Conservation (phyloP, 2,329 filamentous ascomycete genomes). For the Paramyrothecium roridum region DNA sequence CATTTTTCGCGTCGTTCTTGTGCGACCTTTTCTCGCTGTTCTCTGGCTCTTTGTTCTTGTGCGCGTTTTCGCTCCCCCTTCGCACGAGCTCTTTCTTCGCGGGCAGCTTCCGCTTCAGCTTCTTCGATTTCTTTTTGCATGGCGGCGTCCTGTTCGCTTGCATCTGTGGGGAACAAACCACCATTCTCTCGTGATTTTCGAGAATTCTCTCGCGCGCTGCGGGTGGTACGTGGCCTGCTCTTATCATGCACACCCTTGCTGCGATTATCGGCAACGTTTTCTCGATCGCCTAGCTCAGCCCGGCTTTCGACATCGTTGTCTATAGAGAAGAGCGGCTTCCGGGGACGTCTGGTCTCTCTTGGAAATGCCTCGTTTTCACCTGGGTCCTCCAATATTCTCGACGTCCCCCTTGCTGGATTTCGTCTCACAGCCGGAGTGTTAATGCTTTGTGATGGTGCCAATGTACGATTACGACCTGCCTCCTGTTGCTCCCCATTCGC, state of each 20-base stretch:
- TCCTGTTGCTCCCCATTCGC: no score
- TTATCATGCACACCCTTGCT: neutral
- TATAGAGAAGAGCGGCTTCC: neutral
- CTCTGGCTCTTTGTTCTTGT: constrained; percentile 6
- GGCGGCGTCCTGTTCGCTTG: constrained; percentile 8
- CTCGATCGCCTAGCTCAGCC: neutral
- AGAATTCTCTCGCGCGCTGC: neutral
- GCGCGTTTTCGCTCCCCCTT: neutral
- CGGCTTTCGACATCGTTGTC: neutral
- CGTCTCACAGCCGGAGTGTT: no score
- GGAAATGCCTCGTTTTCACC: neutral
- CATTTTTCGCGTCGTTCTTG: constrained; percentile 5
- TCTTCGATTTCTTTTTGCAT: constrained; percentile 17
- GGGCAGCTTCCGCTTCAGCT: constrained; percentile 9
- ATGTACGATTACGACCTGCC: no score
- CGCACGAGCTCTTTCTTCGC: neutral
- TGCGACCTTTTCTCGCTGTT: constrained; percentile 2
- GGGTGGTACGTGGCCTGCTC: neutral
- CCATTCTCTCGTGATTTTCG: neutral
- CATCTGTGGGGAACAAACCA: constrained; percentile 5
- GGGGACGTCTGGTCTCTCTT: neutral
- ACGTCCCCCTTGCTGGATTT: no score
- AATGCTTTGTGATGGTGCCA: no score
- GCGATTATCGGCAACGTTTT: neutral
- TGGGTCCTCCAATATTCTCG: no score